phyloP scores from a whole-genome alignment of 2,329 filamentous ascomycete species.

The Aurifilum marmelostoma region DNA sequence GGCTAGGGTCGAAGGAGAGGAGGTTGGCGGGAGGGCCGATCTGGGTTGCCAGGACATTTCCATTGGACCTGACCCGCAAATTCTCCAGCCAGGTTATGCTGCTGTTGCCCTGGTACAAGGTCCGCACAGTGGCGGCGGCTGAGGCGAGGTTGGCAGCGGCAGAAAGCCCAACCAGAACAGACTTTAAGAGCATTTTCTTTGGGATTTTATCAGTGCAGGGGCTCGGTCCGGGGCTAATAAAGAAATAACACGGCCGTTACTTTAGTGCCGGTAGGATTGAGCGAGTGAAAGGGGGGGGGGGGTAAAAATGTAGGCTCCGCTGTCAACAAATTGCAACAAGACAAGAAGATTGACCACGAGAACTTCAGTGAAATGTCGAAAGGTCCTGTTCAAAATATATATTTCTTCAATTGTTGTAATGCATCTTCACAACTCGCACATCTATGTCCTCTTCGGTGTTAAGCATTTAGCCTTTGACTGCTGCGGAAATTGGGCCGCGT shows the following conservation, averaged over 20 bases:
- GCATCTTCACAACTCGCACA: neutral
- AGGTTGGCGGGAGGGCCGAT: conserved; percentile 18
- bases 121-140: neutral
- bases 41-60: conserved; percentile 6
- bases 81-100: conserved; percentile 17
- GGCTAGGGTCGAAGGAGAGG: conserved; percentile 10
- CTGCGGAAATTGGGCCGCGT: neutral
- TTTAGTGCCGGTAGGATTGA: neutral
- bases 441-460: neutral
- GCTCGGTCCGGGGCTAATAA: neutral
- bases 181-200: conserved; percentile 1
- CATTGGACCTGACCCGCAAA: conserved; percentile 12
- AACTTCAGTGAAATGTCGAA: too few relatives aligned
- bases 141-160: conserved; percentile 7
- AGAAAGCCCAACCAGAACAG: neutral
- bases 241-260: neutral
- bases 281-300: neutral
- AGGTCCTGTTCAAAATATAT: too few relatives aligned
- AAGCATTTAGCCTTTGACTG: neutral
- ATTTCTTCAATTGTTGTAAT: neutral
- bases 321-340: neutral
- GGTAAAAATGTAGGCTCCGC: too few relatives aligned
- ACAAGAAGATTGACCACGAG: neutral
- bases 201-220: too few relatives aligned
- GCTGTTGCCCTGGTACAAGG: conserved; percentile 12